A percentile compares a stretch with the other conserved stretches of the same genome.
These are phyloP conservation scores for Penicillium italicum DNA, from an alignment of 2,329 filamentous ascomycete species.

Conservation along the genomic window DNA sequence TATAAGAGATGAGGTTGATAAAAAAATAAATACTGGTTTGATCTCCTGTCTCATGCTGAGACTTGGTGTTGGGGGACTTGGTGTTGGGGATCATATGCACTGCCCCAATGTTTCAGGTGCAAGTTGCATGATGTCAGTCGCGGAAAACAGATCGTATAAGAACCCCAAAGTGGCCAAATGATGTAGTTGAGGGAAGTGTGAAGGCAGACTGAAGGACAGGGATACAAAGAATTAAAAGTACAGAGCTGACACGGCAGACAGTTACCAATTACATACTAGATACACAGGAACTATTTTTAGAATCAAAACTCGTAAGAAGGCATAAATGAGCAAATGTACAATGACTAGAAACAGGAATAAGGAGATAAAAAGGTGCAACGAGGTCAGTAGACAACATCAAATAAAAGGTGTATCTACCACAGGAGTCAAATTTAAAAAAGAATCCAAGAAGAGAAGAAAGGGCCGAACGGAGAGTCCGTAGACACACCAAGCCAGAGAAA, in stretches of 20 bases:
- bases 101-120: not conserved
- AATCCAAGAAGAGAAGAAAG: conserved; percentile 17
- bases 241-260: too few relatives aligned
- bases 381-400: conserved; percentile 29
- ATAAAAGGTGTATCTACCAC: conserved; percentile 32
- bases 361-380: conserved; percentile 23
- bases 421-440: conserved; percentile 26
- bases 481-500: conserved; percentile 10
- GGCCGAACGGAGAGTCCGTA: conserved; percentile 3
- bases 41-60: too few relatives aligned
- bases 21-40: not conserved
- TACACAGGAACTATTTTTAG: not conserved
- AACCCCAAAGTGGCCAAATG: not conserved
- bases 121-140: not conserved
- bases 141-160: not conserved
- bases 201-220: not conserved
- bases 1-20: too few relatives aligned
- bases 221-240: not conserved
- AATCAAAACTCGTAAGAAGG: conserved; percentile 16
- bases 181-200: not conserved
- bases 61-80: not conserved
- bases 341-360: conserved; percentile 18
- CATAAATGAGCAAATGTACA: conserved; percentile 27
- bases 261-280: not conserved
- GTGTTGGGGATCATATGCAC: not conserved